phyloP scores from a whole-genome alignment of 768 basidiomycete species.

The Aureoboletus auriporus region DNA sequence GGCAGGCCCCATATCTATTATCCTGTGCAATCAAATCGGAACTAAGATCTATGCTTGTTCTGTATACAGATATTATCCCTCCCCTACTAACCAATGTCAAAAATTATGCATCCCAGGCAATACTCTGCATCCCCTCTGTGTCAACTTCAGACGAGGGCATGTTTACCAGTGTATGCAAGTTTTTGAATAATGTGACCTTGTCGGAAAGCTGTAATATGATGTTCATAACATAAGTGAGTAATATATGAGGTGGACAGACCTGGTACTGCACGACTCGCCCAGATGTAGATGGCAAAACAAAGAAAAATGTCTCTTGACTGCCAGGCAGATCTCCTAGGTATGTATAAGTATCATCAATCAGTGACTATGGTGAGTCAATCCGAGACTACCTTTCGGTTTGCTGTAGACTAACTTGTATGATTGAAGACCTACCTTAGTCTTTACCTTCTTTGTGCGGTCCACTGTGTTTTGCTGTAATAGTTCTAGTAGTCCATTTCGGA shows the following conservation, averaged over 20 bases:
- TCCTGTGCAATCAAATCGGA: no score
- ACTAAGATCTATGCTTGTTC: no score
- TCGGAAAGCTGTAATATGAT: constrained; percentile 35
- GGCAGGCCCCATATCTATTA: no score
- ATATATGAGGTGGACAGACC: constrained; percentile 35
- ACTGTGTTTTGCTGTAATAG: constrained; percentile 7
- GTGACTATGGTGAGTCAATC: neutral
- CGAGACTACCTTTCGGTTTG: constrained; percentile 1
- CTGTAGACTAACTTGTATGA: constrained; percentile 18
- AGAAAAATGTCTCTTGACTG: constrained; percentile 60
- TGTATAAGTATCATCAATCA: neutral
- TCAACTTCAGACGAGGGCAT: constrained; percentile 12
- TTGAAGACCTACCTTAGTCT: constrained; percentile 20
- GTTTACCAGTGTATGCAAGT: constrained; percentile 29
- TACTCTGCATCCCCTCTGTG: constrained; percentile 6
- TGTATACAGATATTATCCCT: no score
- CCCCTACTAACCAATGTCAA: no score
- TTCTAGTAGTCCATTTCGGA: constrained; percentile 35
- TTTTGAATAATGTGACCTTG: constrained; percentile 40
- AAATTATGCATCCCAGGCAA: neutral
- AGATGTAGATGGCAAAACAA: constrained; percentile 73
- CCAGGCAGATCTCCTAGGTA: neutral
- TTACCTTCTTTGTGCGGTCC: constrained; percentile 4
- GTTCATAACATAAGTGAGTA: neutral
- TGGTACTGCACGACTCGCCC: constrained; percentile 71